These are phyloP conservation scores for Podila epigama DNA, from an alignment of 192 early-diverging fungal genomes.

Conservation along the genomic window DNA sequence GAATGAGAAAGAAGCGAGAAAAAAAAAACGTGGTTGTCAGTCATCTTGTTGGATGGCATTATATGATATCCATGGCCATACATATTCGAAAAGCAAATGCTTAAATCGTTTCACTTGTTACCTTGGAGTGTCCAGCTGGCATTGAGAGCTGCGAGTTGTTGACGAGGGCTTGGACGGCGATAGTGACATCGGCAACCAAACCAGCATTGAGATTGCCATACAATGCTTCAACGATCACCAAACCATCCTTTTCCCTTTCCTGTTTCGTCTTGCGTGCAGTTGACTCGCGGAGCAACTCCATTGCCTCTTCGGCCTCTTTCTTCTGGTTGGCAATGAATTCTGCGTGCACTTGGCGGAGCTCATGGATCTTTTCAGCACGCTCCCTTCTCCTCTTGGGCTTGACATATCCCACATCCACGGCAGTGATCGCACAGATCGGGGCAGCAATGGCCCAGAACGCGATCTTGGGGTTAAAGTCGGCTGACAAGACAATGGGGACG, in stretches of 20 bases:
- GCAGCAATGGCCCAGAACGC: conserved; percentile 60
- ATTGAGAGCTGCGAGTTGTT: conserved; percentile 88
- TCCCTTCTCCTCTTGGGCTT: conserved; percentile 65
- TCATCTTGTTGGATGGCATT: background rate
- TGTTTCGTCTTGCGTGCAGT: conserved; percentile 71
- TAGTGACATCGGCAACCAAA: conserved; percentile 79
- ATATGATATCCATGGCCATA: too few species aligned
- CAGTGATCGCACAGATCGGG: conserved; percentile 61
- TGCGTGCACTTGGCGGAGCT: conserved; percentile 68
- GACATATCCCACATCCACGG: conserved; percentile 65
- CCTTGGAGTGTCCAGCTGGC: conserved; percentile 87
- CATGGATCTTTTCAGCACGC: conserved; percentile 50
- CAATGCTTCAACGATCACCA: conserved; percentile 85
- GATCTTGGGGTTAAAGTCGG: conserved; percentile 60
- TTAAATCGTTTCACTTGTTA: conserved; percentile 34
- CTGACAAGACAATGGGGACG: conserved; percentile 70
- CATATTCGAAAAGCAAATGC: too few species aligned
- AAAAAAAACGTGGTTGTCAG: conserved; percentile 3
- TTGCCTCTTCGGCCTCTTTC: conserved; percentile 81
- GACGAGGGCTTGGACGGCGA: conserved; percentile 86
- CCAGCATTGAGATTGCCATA: conserved; percentile 80
- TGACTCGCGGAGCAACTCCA: conserved; percentile 71
- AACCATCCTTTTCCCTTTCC: conserved; percentile 72
- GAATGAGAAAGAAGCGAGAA: conserved; percentile 19
- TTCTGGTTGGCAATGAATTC: conserved; percentile 69